A percentile compares a stretch with the other conserved stretches of the same genome.
Evolutionary conservation across 345 rosid genomes (phyloP).

Genomic region (Gossypium turneri): DNA sequence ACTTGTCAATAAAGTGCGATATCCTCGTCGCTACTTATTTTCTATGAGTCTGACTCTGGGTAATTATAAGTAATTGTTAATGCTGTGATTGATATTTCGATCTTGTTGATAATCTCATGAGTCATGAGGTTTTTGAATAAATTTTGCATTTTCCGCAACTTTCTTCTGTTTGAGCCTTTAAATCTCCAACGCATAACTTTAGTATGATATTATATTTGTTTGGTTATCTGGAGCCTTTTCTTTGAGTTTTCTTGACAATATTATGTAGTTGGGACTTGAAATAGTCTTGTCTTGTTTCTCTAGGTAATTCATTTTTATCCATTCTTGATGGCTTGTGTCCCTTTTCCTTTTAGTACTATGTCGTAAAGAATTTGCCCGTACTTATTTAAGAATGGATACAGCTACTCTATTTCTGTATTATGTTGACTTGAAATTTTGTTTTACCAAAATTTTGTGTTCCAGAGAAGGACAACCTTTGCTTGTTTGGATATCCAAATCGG

Average conservation of each 20-base stretch:
- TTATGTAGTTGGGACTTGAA: no score
- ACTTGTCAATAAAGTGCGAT: neutral
- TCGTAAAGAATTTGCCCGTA: neutral
- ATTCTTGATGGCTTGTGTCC: neutral
- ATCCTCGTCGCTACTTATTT: no score
- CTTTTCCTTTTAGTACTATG: neutral
- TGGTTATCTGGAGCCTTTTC: no score
- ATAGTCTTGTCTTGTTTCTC: no score
- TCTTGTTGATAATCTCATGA: neutral
- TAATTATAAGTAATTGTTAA: neutral
- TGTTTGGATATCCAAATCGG: slow-evolving; percentile 72
- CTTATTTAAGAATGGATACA: neutral
- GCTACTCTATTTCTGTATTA: neutral
- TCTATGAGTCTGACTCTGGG: no score
- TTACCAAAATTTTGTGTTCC: slow-evolving; percentile 6
- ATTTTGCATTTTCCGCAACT: neutral
- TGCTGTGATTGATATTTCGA: neutral
- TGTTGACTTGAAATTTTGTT: neutral
- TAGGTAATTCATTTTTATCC: neutral
- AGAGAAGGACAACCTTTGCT: slow-evolving; percentile 86
- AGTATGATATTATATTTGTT: no score
- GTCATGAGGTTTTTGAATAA: no score
- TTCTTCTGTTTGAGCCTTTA: neutral
- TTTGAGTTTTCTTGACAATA: no score
- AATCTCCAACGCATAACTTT: neutral